Evolutionary conservation across 2,329 filamentous ascomycete genomes (phyloP), one percentile per base, ranked within the genome.

Genomic region (Elsinoe perseae): DNA sequence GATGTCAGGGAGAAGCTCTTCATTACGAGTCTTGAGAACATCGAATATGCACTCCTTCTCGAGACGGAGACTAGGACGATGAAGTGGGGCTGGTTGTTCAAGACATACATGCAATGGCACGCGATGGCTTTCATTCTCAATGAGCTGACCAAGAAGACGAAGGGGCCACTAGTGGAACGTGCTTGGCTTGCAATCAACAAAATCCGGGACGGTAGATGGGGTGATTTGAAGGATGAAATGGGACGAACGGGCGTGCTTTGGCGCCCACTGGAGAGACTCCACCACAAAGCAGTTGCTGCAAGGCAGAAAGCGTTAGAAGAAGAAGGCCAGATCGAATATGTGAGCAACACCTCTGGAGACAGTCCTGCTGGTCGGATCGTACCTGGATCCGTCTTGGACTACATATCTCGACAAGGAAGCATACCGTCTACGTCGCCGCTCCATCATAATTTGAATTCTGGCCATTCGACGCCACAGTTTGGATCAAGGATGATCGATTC

Each of bases 1-100:
- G 83, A 84, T 48, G 80, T 81, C 7, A 81, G 82, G 57, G 80
- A 89, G 59, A 83, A 83, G 57, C 75, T 91, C 1, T 87, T 89
- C 66, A 72, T 84, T 21, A 86, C 84, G 0, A 83, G 85, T 2
- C 78, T 91, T 23, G 86, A 91, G 64, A 82, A 90, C 23, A 78
- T 89, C 46, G 87, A 91, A 67, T 83, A 87, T 65, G 80, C 80
- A 16, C 74, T 84, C 50, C 75, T 86, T 1, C 72, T 90, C 12
- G 81, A 86, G 62, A 80, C 77, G 0, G 84, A 89, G 62, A 73
- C 76, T 32, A 73, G 77, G 10, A 84, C 80, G 0, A 73, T 77
- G 63, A 80, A 81, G 63, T 86, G 82, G 82, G 75, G 78, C 36
- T 86, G 83, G 83, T 72, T 84, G 0, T 84, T 84, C 70, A 73